phyloP scores from a whole-genome alignment of 2,329 filamentous ascomycete genomes.

The Coniochaeta pulveracea region DNA sequence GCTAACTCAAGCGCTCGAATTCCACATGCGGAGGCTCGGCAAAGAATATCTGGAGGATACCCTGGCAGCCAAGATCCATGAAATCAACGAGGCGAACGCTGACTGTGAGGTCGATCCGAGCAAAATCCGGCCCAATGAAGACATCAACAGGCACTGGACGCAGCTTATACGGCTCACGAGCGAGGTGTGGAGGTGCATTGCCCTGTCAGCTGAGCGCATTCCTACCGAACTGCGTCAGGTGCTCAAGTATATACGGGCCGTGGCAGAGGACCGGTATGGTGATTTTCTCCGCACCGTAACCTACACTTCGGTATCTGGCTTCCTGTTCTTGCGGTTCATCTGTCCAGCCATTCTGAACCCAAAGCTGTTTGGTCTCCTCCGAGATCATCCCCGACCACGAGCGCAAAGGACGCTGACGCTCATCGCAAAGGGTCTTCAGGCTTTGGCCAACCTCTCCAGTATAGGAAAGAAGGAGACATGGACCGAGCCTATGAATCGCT shows the following conservation, averaged over 20 bases:
- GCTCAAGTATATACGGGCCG: conserved; percentile 82
- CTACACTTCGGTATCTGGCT: conserved; percentile 91
- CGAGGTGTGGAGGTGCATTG: conserved; percentile 77
- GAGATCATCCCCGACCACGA: conserved; percentile 70
- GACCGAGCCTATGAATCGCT: conserved; percentile 98
- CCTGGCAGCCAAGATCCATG: conserved; percentile 70
- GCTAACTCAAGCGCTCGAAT: conserved; percentile 84
- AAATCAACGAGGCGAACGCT: conserved; percentile 83
- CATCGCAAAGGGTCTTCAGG: conserved; percentile 86
- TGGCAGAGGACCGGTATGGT: conserved; percentile 88
- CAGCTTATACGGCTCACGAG: conserved; percentile 66
- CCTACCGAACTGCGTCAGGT: conserved; percentile 75
- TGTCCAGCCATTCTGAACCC: conserved; percentile 94
- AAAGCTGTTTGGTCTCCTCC: conserved; percentile 77
- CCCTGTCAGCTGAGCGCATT: conserved; percentile 60
- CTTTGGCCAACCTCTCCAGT: conserved; percentile 77
- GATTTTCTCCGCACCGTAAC: conserved; percentile 82
- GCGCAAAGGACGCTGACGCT: conserved; percentile 84
- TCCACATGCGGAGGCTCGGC: conserved; percentile 88
- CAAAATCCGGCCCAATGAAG: conserved; percentile 53
- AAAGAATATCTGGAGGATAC: conserved; percentile 88
- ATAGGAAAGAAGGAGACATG: conserved; percentile 95
- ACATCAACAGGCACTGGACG: conserved; percentile 75
- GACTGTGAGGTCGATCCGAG: conserved; percentile 95
- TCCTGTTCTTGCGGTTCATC: conserved; percentile 89